A percentile compares a stretch with the other conserved stretches of the same genome.
These are phyloP conservation scores for Penicillium daleae DNA, from an alignment of 495 filamentous ascomycete genomes.

Conservation along the genomic window DNA sequence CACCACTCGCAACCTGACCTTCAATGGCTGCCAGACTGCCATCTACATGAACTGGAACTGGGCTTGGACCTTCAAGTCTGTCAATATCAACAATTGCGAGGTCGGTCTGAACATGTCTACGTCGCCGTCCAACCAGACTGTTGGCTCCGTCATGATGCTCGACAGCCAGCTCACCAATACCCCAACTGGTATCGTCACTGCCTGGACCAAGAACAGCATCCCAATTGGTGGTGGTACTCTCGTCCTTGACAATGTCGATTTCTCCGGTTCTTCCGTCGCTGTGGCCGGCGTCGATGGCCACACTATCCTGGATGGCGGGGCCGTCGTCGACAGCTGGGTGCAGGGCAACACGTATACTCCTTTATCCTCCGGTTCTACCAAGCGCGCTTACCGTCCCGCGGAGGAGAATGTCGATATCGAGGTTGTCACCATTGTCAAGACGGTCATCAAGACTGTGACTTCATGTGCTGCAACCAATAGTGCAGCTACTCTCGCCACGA, in stretches of 20 bases:
- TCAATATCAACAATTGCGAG: slow-evolving; percentile 79
- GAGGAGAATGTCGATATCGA: slow-evolving; percentile 18
- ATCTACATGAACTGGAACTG: slow-evolving; percentile 95
- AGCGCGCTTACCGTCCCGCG: slow-evolving; percentile 30
- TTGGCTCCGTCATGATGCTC: slow-evolving; percentile 79
- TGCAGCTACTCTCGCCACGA: slow-evolving; percentile 14
- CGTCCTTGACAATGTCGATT: slow-evolving; percentile 85
- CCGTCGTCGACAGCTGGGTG: slow-evolving; percentile 69
- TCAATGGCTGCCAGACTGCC: slow-evolving; percentile 87
- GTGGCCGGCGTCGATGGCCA: slow-evolving; percentile 56
- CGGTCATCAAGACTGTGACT: slow-evolving; percentile 29
- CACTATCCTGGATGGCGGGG: slow-evolving; percentile 70
- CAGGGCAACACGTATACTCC: slow-evolving; percentile 74
- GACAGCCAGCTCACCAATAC: slow-evolving; percentile 80
- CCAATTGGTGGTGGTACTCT: slow-evolving; percentile 74
- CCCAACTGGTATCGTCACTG: slow-evolving; percentile 72
- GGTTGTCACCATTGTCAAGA: slow-evolving; percentile 32
- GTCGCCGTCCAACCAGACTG: slow-evolving; percentile 62
- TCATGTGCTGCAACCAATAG: slow-evolving; percentile 20
- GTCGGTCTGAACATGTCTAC: slow-evolving; percentile 84
- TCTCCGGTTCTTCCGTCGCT: slow-evolving; percentile 58
- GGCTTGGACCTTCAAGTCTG: slow-evolving; percentile 84
- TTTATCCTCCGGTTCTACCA: slow-evolving; percentile 24
- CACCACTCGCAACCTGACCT: slow-evolving; percentile 86
- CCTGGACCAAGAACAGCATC: slow-evolving; percentile 61